Conservation (phyloP, 352 stramenopile species). For the Phytophthora constricta region DNA sequence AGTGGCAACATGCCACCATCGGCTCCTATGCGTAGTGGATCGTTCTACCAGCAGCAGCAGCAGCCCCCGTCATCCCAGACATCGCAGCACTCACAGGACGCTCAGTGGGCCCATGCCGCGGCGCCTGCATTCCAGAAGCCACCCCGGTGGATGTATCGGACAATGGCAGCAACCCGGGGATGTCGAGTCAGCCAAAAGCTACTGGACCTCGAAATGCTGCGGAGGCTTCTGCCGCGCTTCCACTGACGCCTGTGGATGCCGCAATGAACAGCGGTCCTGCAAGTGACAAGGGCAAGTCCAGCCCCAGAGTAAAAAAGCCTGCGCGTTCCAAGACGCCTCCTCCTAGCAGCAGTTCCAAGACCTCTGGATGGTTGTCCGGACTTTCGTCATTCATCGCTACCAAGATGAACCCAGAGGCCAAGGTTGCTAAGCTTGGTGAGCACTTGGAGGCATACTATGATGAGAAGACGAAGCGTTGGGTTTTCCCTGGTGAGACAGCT, state of each 20-base stretch:
- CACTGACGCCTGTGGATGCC: slow-evolving; percentile 15
- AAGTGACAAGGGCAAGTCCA: slow-evolving; percentile 78
- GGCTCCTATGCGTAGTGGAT: slow-evolving; percentile 15
- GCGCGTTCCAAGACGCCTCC: slow-evolving; percentile 81
- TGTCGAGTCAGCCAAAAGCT: slow-evolving; percentile 27
- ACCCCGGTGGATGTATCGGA: too few relatives aligned
- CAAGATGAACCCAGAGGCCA: slow-evolving; percentile 87
- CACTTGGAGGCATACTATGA: slow-evolving; percentile 87
- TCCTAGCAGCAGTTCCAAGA: slow-evolving; percentile 70
- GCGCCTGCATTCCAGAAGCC: slow-evolving; percentile 25
- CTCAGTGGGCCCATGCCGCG: slow-evolving; percentile 13
- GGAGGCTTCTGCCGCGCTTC: slow-evolving; percentile 31
- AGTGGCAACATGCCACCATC: slow-evolving; percentile 10
- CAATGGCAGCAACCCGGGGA: slow-evolving; percentile 8
- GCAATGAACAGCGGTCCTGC: slow-evolving; percentile 47
- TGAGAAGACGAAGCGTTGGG: slow-evolving; percentile 86
- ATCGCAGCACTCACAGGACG: slow-evolving; percentile 26
- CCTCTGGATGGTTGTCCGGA: slow-evolving; percentile 63
- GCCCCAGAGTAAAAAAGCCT: slow-evolving; percentile 74
- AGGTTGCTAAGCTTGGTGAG: slow-evolving; percentile 78
- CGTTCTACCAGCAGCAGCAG: slow-evolving; percentile 15
- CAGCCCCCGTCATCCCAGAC: slow-evolving; percentile 30
- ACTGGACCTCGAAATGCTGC: slow-evolving; percentile 11
- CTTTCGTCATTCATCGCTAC: slow-evolving; percentile 72
- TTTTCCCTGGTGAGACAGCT: slow-evolving; percentile 84